These are phyloP conservation scores for Camellia lanceoleosa DNA, from an alignment of 148 eudicot species.

Conservation along the genomic window DNA sequence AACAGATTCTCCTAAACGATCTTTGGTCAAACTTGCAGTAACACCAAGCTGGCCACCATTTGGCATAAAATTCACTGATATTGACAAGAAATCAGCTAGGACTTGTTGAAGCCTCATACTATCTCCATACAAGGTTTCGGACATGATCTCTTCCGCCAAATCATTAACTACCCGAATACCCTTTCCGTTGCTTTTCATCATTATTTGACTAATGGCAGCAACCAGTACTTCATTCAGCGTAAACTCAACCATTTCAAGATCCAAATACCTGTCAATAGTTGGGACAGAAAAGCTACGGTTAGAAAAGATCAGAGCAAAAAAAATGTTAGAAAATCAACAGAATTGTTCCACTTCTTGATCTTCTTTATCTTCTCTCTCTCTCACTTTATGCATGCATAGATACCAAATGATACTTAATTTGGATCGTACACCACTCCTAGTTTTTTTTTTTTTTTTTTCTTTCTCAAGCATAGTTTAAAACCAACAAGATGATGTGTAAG, in stretches of 20 bases:
- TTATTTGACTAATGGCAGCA: constrained; percentile 82
- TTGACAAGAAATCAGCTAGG: constrained; percentile 70
- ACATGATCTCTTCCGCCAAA: constrained; percentile 34
- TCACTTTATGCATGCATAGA: neutral
- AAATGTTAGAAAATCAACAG: neutral
- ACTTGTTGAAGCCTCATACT: constrained; percentile 84
- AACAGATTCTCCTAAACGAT: constrained; percentile 58
- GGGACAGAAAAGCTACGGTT: neutral
- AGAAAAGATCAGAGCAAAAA: neutral
- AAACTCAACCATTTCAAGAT: constrained; percentile 87
- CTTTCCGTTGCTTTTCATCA: constrained; percentile 68
- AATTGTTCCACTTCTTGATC: neutral
- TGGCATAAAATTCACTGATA: constrained; percentile 66
- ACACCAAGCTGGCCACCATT: constrained; percentile 66
- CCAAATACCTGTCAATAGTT: constrained; percentile 58
- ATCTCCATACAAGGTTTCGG: constrained; percentile 75
- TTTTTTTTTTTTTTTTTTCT: too few species aligned
- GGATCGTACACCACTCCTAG: too few species aligned
- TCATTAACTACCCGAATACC: constrained; percentile 56
- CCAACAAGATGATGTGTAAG: too few species aligned
- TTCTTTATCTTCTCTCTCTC: neutral
- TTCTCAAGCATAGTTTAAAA: too few species aligned
- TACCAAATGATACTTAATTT: too few species aligned
- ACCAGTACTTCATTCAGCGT: constrained; percentile 58
- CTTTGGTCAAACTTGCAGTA: constrained; percentile 52